A percentile compares a stretch with the other conserved stretches of the same genome.
phyloP scores from a whole-genome alignment of 306 rosid species.

The Casuarina equisetifolia region DNA sequence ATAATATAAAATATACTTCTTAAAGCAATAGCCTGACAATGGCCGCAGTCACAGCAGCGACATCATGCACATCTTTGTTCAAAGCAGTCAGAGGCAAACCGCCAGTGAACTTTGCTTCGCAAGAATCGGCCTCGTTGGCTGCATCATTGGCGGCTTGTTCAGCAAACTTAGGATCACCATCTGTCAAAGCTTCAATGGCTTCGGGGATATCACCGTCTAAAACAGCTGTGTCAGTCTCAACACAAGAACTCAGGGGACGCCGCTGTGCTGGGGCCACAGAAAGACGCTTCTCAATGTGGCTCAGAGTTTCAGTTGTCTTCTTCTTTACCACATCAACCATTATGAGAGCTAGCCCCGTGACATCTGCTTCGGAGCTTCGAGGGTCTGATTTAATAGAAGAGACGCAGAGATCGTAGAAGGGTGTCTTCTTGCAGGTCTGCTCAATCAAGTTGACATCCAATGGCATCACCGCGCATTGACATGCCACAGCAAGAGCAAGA shows the following conservation, averaged over 20 bases:
- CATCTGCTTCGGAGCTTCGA: constrained; percentile 27
- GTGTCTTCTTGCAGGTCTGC: constrained; percentile 49
- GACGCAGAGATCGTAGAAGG: constrained; percentile 31
- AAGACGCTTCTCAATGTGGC: constrained; percentile 17
- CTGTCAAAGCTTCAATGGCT: constrained; percentile 37
- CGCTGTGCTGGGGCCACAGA: neutral
- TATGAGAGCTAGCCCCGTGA: constrained; percentile 34
- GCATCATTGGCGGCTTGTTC: constrained; percentile 37
- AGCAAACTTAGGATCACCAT: constrained; percentile 43
- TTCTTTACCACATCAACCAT: constrained; percentile 31
- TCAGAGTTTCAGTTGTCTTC: constrained; percentile 21
- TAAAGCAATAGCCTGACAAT: too few relatives aligned
- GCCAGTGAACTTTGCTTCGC: constrained; percentile 36
- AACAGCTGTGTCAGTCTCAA: constrained; percentile 19
- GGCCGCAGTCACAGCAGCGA: too few relatives aligned
- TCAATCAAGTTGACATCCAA: constrained; percentile 25
- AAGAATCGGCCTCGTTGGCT: constrained; percentile 29
- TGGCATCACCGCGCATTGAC: too few relatives aligned
- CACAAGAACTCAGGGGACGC: constrained; percentile 28
- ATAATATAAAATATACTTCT: too few relatives aligned
- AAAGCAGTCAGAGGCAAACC: constrained; percentile 31
- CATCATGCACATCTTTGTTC: constrained; percentile 17
- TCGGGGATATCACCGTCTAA: constrained; percentile 35
- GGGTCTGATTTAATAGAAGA: constrained; percentile 37
- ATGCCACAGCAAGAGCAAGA: too few relatives aligned